These are phyloP conservation scores for Cercospora zeina DNA, from an alignment of 2,329 filamentous ascomycete species.

Conservation along the genomic window DNA sequence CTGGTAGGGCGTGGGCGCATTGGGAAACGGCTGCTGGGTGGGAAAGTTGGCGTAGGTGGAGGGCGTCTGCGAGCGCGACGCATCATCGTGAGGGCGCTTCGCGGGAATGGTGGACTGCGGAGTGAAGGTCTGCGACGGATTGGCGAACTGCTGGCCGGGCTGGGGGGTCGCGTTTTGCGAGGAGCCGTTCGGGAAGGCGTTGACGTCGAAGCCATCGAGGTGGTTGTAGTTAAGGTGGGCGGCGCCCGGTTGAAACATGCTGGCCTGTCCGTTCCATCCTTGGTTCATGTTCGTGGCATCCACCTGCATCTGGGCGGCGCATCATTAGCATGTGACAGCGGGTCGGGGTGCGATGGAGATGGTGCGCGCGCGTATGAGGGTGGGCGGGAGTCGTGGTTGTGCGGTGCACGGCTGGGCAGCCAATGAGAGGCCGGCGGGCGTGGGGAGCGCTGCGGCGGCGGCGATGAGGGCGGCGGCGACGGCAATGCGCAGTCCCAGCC, in stretches of 20 bases:
- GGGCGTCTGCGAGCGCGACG: slow-evolving; percentile 87
- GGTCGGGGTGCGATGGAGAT: background rate
- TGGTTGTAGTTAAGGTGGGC: slow-evolving; percentile 26
- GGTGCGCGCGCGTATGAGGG: background rate
- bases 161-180: slow-evolving; percentile 69
- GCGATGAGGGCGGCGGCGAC: background rate
- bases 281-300: slow-evolving; percentile 21
- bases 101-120: slow-evolving; percentile 85
- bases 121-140: slow-evolving; percentile 76
- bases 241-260: slow-evolving; percentile 22
- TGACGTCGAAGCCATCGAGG: slow-evolving; percentile 47
- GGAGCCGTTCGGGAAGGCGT: slow-evolving; percentile 68
- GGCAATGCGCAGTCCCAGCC: background rate
- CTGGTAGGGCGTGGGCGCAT: slow-evolving; percentile 71
- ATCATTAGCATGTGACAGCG: slow-evolving; percentile 13
- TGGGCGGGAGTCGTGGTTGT: slow-evolving; percentile 3
- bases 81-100: slow-evolving; percentile 81
- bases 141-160: slow-evolving; percentile 49
- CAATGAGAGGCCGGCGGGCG: background rate
- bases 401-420: background rate
- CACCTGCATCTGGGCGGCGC: slow-evolving; percentile 11
- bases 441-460: background rate
- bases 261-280: slow-evolving; percentile 32
- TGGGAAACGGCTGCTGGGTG: slow-evolving; percentile 58
- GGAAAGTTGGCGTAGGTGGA: slow-evolving; percentile 59